Percentiles rank a stretch among this genome's conserved stretches.
Conservation (phyloP, 768 basidiomycete species). For the Psilocybe tampanensis region DNA sequence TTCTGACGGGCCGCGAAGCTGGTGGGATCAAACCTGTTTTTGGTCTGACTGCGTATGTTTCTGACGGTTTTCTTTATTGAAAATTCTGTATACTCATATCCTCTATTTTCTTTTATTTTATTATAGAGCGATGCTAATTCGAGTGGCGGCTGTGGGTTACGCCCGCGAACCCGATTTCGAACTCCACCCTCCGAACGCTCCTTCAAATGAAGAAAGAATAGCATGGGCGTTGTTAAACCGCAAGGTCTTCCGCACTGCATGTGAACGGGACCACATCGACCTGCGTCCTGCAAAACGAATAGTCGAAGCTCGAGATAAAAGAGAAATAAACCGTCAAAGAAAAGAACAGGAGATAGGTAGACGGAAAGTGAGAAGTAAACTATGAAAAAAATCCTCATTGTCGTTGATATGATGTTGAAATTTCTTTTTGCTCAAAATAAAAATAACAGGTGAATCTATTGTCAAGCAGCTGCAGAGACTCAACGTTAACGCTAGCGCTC, state of each 20-base stretch:
- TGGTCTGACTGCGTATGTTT: constrained; percentile 81
- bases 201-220: constrained; percentile 38
- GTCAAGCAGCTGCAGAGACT: too few relatives aligned
- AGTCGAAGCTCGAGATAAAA: constrained; percentile 19
- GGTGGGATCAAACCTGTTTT: constrained; percentile 88
- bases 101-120: not conserved
- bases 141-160: constrained; percentile 47
- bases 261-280: constrained; percentile 40
- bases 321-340: constrained; percentile 5
- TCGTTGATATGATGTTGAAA: too few relatives aligned
- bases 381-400: too few relatives aligned
- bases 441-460: too few relatives aligned
- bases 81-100: too few relatives aligned
- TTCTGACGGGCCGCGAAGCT: constrained; percentile 84
- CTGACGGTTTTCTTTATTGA: too few relatives aligned
- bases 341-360: not conserved
- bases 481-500: too few relatives aligned
- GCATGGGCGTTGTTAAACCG: constrained; percentile 44
- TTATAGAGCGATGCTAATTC: constrained; percentile 46
- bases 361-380: not conserved
- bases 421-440: too few relatives aligned
- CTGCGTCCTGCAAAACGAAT: constrained; percentile 31
- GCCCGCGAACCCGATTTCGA: constrained; percentile 47
- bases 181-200: constrained; percentile 34
- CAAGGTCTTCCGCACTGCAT: constrained; percentile 39